Evolutionary conservation across 2,329 filamentous ascomycete genomes (phyloP).

Genomic region (Pyrenophora seminiperda): DNA sequence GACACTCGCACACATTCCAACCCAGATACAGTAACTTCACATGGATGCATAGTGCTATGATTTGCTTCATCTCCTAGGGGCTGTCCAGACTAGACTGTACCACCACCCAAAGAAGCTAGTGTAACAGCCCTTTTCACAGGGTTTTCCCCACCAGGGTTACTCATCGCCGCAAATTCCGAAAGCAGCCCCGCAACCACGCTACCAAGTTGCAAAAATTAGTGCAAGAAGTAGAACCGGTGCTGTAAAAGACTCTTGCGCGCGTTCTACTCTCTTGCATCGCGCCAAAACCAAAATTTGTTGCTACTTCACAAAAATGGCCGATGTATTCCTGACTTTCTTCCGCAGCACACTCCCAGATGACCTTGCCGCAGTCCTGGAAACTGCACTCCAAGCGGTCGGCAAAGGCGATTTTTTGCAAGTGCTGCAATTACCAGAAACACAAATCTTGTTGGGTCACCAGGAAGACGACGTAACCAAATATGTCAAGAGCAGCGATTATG

Average conservation of each 20-base stretch:
- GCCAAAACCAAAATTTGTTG: neutral
- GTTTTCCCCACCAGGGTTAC: slow-evolving; percentile 34
- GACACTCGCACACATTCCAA: no score
- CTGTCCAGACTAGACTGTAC: neutral
- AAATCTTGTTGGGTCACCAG: slow-evolving; percentile 49
- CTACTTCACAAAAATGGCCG: slow-evolving; percentile 44
- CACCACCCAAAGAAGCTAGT: slow-evolving; percentile 27
- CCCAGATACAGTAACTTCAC: no score
- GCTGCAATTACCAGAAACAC: slow-evolving; percentile 48
- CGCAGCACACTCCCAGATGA: slow-evolving; percentile 51
- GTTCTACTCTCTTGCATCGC: neutral
- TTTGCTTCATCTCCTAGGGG: no score
- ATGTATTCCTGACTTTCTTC: slow-evolving; percentile 51
- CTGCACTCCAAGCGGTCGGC: slow-evolving; percentile 48
- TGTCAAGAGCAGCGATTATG: slow-evolving; percentile 41
- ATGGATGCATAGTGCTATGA: no score
- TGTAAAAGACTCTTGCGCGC: neutral
- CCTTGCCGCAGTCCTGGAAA: slow-evolving; percentile 45
- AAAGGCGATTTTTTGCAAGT: slow-evolving; percentile 51
- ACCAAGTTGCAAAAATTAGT: slow-evolving; percentile 16
- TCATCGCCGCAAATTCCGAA: slow-evolving; percentile 34
- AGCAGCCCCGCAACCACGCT: slow-evolving; percentile 25
- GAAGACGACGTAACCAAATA: slow-evolving; percentile 41
- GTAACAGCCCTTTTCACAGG: slow-evolving; percentile 28
- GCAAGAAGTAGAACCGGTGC: neutral